These are phyloP conservation scores for Arachis hypogaea DNA, from an alignment of 306 rosid species.

Conservation along the genomic window DNA sequence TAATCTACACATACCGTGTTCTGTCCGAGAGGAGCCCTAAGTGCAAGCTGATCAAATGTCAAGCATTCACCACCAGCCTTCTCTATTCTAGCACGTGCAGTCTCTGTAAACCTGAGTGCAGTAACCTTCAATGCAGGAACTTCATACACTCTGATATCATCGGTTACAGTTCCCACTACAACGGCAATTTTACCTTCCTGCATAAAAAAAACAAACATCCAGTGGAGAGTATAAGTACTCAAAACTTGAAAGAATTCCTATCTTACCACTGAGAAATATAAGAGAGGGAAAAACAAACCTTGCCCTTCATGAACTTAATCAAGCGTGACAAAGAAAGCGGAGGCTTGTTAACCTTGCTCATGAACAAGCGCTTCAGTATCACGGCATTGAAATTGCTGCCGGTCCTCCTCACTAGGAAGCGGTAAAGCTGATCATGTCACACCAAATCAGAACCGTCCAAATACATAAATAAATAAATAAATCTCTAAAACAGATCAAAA, in stretches of 20 bases:
- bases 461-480: not conserved
- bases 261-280: not conserved
- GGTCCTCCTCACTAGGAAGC: conserved; percentile 77
- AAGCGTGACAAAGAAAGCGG: conserved; percentile 74
- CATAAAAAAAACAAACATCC: not conserved
- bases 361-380: conserved; percentile 72
- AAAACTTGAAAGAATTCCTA: not conserved
- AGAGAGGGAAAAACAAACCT: conserved; percentile 46
- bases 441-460: conserved; percentile 27
- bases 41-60: conserved; percentile 82
- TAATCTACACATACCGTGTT: conserved; percentile 58
- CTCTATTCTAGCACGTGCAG: conserved; percentile 80
- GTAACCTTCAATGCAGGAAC: conserved; percentile 70
- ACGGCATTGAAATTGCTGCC: conserved; percentile 75
- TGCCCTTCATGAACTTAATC: conserved; percentile 54
- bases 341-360: conserved; percentile 82
- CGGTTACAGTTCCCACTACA: conserved; percentile 69
- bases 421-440: conserved; percentile 57
- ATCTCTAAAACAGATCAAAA: not conserved
- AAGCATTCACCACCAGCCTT: conserved; percentile 83
- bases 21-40: conserved; percentile 78
- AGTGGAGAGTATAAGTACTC: not conserved
- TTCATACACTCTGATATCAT: conserved; percentile 73
- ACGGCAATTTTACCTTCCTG: conserved; percentile 70
- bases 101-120: conserved; percentile 75